phyloP scores from a whole-genome alignment of 177 flowering plant genomes.

The Vitis hybrid region DNA sequence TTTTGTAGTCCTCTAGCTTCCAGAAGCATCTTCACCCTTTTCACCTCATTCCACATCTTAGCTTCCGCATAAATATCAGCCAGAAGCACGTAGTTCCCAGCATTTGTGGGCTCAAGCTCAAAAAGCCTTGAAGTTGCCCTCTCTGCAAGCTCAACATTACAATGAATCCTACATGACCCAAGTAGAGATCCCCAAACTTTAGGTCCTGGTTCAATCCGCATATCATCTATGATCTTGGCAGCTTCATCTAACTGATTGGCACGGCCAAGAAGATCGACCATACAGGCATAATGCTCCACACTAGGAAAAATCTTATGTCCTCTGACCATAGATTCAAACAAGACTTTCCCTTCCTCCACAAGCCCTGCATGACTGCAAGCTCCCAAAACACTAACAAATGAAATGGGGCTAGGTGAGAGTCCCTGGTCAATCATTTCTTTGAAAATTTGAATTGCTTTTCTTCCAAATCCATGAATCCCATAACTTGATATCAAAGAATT shows the following conservation, averaged over 20 bases:
- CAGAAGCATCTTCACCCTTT: conserved; percentile 50
- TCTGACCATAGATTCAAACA: conserved; percentile 60
- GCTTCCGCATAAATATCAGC: conserved; percentile 74
- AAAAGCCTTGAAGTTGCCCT: conserved; percentile 58
- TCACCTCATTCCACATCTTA: conserved; percentile 68
- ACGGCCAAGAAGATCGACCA: conserved; percentile 87
- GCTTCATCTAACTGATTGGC: conserved; percentile 69
- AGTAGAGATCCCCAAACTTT: conserved; percentile 75
- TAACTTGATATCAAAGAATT: conserved; percentile 74
- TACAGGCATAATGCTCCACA: conserved; percentile 80
- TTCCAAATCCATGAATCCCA: conserved; percentile 60
- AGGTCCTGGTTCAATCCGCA: conserved; percentile 68
- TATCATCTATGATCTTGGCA: conserved; percentile 49
- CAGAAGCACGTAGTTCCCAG: conserved; percentile 74
- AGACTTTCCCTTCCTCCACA: conserved; percentile 61
- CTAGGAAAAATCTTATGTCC: conserved; percentile 47
- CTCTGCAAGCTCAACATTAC: conserved; percentile 71
- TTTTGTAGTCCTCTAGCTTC: conserved; percentile 55
- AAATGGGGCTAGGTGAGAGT: conserved; percentile 47
- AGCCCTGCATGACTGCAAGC: conserved; percentile 82
- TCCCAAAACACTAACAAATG: conserved; percentile 63
- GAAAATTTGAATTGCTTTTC: conserved; percentile 49
- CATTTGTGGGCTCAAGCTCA: conserved; percentile 71
- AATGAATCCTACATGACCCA: conserved; percentile 72
- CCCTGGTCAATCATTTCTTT: conserved; percentile 46